A percentile compares a stretch with the other conserved stretches of the same genome.
phyloP scores from a whole-genome alignment of 2,329 filamentous ascomycete species.

The Penicillium sp. region DNA sequence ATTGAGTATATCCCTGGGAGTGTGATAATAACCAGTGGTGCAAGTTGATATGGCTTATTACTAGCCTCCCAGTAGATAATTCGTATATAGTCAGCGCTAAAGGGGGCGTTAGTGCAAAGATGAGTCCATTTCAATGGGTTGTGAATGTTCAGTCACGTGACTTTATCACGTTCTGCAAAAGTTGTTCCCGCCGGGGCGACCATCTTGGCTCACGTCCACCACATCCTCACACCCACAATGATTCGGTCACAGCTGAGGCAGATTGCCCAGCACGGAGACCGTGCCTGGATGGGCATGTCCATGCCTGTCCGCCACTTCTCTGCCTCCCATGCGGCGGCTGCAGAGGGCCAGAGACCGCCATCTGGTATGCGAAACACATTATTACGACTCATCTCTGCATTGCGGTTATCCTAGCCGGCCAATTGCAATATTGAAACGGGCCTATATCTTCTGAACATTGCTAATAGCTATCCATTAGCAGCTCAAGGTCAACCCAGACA shows the following conservation, averaged over 20 bases:
- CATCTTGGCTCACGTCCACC: neutral
- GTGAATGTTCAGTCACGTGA: constrained; percentile 20
- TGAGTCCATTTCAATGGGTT: neutral
- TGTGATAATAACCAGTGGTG: too few relatives aligned
- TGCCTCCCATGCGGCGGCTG: constrained; percentile 17
- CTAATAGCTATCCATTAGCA: neutral
- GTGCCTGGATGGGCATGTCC: constrained; percentile 15
- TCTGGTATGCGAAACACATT: constrained; percentile 28
- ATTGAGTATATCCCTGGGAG: too few relatives aligned
- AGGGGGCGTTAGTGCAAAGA: neutral
- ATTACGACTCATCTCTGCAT: neutral
- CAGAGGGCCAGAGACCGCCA: constrained; percentile 19
- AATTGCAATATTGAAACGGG: neutral
- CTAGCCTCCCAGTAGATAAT: too few relatives aligned
- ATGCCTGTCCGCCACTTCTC: constrained; percentile 33
- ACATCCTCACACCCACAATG: constrained; percentile 26
- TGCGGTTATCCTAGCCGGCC: neutral
- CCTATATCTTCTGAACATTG: neutral
- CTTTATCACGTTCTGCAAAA: constrained; percentile 7
- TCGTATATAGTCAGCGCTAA: neutral
- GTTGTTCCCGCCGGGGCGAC: neutral
- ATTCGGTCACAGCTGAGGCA: constrained; percentile 31
- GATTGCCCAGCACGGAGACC: constrained; percentile 16
- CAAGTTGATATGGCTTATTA: too few relatives aligned
- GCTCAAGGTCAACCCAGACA: constrained; percentile 8